These are phyloP conservation scores for Fusarium mexicanum DNA, from an alignment of 2,329 filamentous ascomycete species.

Conservation along the genomic window DNA sequence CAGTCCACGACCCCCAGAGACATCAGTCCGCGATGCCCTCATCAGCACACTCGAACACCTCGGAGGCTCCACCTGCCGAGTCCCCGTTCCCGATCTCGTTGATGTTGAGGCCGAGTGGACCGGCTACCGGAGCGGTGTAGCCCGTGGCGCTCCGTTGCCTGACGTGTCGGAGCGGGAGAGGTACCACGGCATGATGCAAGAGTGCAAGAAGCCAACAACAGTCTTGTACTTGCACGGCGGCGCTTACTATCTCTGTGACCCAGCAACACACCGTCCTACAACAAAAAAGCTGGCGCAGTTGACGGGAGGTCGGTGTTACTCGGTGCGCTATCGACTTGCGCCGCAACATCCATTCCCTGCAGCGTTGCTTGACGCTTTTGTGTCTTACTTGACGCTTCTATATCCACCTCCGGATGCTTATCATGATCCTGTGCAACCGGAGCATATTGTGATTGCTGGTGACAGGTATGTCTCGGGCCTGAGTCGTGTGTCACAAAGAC, in stretches of 20 bases:
- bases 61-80: constrained; percentile 19
- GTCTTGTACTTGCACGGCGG: constrained; percentile 82
- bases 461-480: constrained; percentile 61
- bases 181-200: constrained; percentile 73
- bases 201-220: constrained; percentile 70
- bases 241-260: constrained; percentile 78
- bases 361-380: constrained; percentile 76
- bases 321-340: constrained; percentile 77
- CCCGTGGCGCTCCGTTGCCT: constrained; percentile 60
- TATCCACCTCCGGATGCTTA: constrained; percentile 75
- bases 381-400: constrained; percentile 77
- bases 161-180: constrained; percentile 69
- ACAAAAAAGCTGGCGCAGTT: constrained; percentile 71
- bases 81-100: constrained; percentile 60
- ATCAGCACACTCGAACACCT: constrained; percentile 60
- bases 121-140: constrained; percentile 69
- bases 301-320: constrained; percentile 74
- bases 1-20: constrained; percentile 67
- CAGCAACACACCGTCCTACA: constrained; percentile 69
- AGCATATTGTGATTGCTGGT: constrained; percentile 75
- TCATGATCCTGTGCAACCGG: constrained; percentile 71
- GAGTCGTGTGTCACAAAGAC: constrained; percentile 1
- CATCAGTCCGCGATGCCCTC: constrained; percentile 65
- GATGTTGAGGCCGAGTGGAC: constrained; percentile 80
- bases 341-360: constrained; percentile 80